phyloP scores from a whole-genome alignment of 768 basidiomycete species.

The Vararia minispora region DNA sequence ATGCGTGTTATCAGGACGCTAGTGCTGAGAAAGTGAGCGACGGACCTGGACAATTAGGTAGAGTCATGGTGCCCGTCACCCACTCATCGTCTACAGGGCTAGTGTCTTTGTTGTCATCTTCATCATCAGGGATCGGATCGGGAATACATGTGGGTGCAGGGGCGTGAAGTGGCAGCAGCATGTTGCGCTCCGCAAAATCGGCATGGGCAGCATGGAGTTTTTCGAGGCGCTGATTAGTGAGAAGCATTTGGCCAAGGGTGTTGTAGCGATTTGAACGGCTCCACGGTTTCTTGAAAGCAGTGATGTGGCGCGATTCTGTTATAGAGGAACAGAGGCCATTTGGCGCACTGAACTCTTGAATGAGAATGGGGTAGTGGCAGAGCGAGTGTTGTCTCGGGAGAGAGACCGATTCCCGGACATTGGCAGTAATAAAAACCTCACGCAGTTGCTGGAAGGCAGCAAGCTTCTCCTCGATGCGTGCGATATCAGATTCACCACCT shows the following conservation, averaged over 20 bases:
- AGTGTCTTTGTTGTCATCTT: background rate
- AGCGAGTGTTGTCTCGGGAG: conserved; percentile 18
- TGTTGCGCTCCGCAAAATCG: conserved; percentile 1
- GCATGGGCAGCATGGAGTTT: conserved; percentile 2
- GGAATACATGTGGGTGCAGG: background rate
- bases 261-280: background rate
- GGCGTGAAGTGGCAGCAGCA: background rate
- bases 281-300: conserved; percentile 4
- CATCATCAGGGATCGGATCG: background rate
- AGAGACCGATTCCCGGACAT: conserved; percentile 13
- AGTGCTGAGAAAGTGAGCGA: too few relatives aligned
- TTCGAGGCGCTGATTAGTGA: background rate
- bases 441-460: conserved; percentile 7
- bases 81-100: background rate
- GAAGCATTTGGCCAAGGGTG: background rate
- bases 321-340: conserved; percentile 3
- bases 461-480: conserved; percentile 2
- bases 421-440: conserved; percentile 8
- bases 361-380: background rate
- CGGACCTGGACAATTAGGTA: too few relatives aligned
- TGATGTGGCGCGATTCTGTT: conserved; percentile 3
- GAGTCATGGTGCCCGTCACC: too few relatives aligned
- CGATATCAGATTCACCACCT: conserved; percentile 4
- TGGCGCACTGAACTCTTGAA: background rate
- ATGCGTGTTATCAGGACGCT: too few relatives aligned